Conservation (phyloP, 2,329 filamentous ascomycete genomes). For the Aspergillus fijiensis region DNA sequence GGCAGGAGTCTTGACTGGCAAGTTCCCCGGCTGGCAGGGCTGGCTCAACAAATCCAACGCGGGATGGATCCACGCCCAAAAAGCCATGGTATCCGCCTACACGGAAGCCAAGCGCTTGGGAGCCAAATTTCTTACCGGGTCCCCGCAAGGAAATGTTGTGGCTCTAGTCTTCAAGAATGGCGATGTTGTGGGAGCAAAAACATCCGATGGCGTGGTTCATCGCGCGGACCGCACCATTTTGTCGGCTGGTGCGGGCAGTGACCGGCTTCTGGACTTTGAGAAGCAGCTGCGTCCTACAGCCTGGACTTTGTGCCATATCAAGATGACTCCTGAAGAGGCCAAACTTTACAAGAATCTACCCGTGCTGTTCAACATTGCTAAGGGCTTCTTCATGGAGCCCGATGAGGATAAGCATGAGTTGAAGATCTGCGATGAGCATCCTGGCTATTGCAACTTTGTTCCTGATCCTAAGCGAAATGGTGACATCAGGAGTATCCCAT, state of each 20-base stretch:
- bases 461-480: slow-evolving; percentile 23
- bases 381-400: slow-evolving; percentile 53
- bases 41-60: slow-evolving; percentile 43
- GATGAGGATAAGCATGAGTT: slow-evolving; percentile 42
- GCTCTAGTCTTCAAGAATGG: slow-evolving; percentile 40
- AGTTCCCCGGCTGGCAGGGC: slow-evolving; percentile 53
- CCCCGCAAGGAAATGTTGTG: slow-evolving; percentile 38
- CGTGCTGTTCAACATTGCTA: slow-evolving; percentile 50
- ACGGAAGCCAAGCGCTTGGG: slow-evolving; percentile 49
- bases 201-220: slow-evolving; percentile 44
- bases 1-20: slow-evolving; percentile 50
- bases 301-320: slow-evolving; percentile 55
- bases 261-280: slow-evolving; percentile 51
- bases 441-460: slow-evolving; percentile 55
- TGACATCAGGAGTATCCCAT: slow-evolving; percentile 34
- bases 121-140: slow-evolving; percentile 49
- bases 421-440: slow-evolving; percentile 54
- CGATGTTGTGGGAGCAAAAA: slow-evolving; percentile 46
- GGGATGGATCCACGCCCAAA: slow-evolving; percentile 56
- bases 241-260: slow-evolving; percentile 51
- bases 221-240: slow-evolving; percentile 49
- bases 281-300: slow-evolving; percentile 55
- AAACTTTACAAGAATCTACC: slow-evolving; percentile 50
- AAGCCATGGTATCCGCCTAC: slow-evolving; percentile 49
- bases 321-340: slow-evolving; percentile 48